Conservation (phyloP, 1,284 basidiomycete genomes). For the Moesziomyces antarcticus region DNA sequence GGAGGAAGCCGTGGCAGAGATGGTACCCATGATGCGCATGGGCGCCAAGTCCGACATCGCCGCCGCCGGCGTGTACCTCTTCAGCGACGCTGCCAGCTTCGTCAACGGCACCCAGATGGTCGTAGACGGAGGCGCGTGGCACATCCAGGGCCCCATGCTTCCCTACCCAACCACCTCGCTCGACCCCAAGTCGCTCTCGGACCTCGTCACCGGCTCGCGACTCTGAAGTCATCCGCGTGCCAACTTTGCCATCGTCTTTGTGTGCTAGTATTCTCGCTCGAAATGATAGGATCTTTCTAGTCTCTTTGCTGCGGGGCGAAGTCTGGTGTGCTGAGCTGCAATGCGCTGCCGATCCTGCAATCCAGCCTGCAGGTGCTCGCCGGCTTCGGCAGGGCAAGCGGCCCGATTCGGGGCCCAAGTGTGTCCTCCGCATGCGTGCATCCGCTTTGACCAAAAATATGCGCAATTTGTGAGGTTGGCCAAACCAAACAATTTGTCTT, state of each 20-base stretch:
- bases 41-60: constrained; percentile 77
- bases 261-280: background rate
- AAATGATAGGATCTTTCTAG: background rate
- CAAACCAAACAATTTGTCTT: background rate
- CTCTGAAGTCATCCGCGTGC: constrained; percentile 8
- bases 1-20: constrained; percentile 54
- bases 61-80: constrained; percentile 84
- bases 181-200: constrained; percentile 53
- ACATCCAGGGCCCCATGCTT: constrained; percentile 56
- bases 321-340: too few relatives aligned
- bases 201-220: constrained; percentile 48
- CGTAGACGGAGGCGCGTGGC: constrained; percentile 57
- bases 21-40: constrained; percentile 62
- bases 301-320: too few relatives aligned
- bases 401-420: too few relatives aligned
- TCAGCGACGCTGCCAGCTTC: constrained; percentile 85
- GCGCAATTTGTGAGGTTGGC: too few relatives aligned
- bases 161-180: constrained; percentile 61
- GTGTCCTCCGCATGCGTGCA: background rate
- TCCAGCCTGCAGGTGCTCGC: too few relatives aligned
- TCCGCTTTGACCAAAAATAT: background rate
- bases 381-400: too few relatives aligned
- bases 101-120: constrained; percentile 74
- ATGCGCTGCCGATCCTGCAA: too few relatives aligned
- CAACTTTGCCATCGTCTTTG: too few relatives aligned